Evolutionary conservation across 2,329 filamentous ascomycete genomes (phyloP).

Genomic region (Magnaporthiopsis poae): DNA sequence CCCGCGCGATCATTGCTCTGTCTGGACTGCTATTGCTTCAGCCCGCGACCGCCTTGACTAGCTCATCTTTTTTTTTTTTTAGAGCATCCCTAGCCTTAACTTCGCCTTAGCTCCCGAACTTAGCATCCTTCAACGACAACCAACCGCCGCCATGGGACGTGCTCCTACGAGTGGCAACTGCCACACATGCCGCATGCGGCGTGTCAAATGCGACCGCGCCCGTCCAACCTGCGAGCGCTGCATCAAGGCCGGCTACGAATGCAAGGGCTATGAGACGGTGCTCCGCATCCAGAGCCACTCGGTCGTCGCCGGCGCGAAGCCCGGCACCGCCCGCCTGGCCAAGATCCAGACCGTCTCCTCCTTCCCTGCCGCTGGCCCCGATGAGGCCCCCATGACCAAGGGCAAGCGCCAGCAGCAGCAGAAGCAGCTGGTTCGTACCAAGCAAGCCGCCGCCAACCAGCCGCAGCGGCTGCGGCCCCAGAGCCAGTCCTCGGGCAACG

Average conservation of each 20-base stretch:
- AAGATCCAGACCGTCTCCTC: conserved; percentile 16
- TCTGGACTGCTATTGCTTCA: background rate
- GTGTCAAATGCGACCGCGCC: conserved; percentile 20
- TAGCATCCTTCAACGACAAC: background rate
- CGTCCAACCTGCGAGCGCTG: conserved; percentile 17
- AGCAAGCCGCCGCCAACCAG: background rate
- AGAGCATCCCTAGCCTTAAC: background rate
- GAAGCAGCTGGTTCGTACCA: conserved; percentile 3
- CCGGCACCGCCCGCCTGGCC: conserved; percentile 16
- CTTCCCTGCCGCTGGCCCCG: conserved; percentile 9
- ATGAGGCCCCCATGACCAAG: background rate
- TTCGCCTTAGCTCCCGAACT: background rate
- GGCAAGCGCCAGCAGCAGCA: conserved; percentile 6
- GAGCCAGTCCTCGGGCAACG: background rate
- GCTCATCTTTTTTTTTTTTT: background rate
- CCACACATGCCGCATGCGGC: conserved; percentile 19
- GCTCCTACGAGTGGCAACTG: conserved; percentile 20
- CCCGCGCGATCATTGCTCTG: background rate
- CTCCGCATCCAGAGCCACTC: conserved; percentile 20
- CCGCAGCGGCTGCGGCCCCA: background rate
- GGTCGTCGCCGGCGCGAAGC: conserved; percentile 16
- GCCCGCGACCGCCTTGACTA: background rate
- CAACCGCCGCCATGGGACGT: conserved; percentile 15
- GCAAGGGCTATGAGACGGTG: conserved; percentile 19
- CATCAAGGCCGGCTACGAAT: conserved; percentile 16